A percentile compares a stretch with the other conserved stretches of the same genome.
phyloP scores from a whole-genome alignment of 2,329 filamentous ascomycete species.

The Lachnellula occidentalis region DNA sequence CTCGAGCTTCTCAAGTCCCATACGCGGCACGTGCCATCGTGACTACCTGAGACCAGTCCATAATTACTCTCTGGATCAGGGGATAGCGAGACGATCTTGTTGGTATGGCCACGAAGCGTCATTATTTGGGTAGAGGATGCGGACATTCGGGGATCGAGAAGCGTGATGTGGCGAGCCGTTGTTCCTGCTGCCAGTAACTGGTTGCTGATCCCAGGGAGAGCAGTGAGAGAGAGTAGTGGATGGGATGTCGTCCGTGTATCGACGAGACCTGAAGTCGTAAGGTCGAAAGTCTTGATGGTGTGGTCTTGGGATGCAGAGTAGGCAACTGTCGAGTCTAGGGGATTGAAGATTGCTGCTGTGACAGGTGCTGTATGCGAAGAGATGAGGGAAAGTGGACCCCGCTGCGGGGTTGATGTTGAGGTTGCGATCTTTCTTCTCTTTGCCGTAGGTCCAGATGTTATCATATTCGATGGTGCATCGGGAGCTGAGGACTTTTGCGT shows the following conservation, averaged over 20 bases:
- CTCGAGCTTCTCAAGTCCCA: slow-evolving; percentile 82
- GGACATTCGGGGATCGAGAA: slow-evolving; percentile 83
- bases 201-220: slow-evolving; percentile 55
- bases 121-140: slow-evolving; percentile 74
- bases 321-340: slow-evolving; percentile 76
- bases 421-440: slow-evolving; percentile 71
- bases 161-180: slow-evolving; percentile 77
- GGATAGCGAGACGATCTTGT: slow-evolving; percentile 54
- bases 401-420: slow-evolving; percentile 50
- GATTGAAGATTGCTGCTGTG: slow-evolving; percentile 79
- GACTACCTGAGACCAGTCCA: slow-evolving; percentile 80
- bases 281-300: slow-evolving; percentile 83
- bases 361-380: slow-evolving; percentile 65
- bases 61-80: slow-evolving; percentile 59
- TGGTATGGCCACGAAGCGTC: slow-evolving; percentile 86
- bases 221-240: slow-evolving; percentile 71
- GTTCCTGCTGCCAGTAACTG: slow-evolving; percentile 67
- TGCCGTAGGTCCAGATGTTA: slow-evolving; percentile 60
- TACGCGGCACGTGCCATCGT: slow-evolving; percentile 87
- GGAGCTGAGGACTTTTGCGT: slow-evolving; percentile 72
- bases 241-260: slow-evolving; percentile 80
- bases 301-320: slow-evolving; percentile 93
- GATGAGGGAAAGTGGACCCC: slow-evolving; percentile 73
- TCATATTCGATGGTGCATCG: slow-evolving; percentile 61
- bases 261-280: slow-evolving; percentile 73